Conservation (phyloP, 2,329 filamentous ascomycete genomes). For the Aspergillus vadensis region DNA sequence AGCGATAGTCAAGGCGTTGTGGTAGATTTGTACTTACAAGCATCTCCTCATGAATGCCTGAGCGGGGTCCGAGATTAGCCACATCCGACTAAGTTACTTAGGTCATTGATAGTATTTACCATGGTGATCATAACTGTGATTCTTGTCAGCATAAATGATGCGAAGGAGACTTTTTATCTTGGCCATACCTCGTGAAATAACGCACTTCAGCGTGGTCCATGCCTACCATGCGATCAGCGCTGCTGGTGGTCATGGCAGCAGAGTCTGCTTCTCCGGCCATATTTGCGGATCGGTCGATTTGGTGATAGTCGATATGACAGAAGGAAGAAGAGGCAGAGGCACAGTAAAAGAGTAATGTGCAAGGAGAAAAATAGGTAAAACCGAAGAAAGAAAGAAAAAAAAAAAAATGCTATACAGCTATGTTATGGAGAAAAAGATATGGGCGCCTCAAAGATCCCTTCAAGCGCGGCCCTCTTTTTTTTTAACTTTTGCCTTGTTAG, state of each 20-base stretch:
- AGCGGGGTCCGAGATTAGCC: conserved; percentile 35
- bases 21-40: conserved; percentile 65
- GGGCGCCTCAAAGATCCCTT: conserved; percentile 20
- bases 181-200: conserved; percentile 90
- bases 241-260: conserved; percentile 39
- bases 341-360: background rate
- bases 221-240: conserved; percentile 52
- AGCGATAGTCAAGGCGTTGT: background rate
- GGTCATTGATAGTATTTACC: conserved; percentile 59
- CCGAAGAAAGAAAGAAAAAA: background rate
- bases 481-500: conserved; percentile 26
- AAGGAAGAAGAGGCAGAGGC: background rate
- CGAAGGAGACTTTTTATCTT: background rate
- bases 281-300: conserved; percentile 16
- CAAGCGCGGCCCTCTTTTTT: conserved; percentile 31
- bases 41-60: conserved; percentile 98
- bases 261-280: conserved; percentile 36
- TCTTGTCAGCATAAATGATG: conserved; percentile 22
- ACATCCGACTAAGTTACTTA: conserved; percentile 18
- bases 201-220: conserved; percentile 96
- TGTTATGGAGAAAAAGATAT: conserved; percentile 14
- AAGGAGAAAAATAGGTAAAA: background rate
- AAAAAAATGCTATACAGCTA: conserved; percentile 2
- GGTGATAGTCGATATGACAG: background rate
- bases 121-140: conserved; percentile 89